phyloP scores from a whole-genome alignment of 1,284 basidiomycete genomes.

The Moesziomyces antarcticus region DNA sequence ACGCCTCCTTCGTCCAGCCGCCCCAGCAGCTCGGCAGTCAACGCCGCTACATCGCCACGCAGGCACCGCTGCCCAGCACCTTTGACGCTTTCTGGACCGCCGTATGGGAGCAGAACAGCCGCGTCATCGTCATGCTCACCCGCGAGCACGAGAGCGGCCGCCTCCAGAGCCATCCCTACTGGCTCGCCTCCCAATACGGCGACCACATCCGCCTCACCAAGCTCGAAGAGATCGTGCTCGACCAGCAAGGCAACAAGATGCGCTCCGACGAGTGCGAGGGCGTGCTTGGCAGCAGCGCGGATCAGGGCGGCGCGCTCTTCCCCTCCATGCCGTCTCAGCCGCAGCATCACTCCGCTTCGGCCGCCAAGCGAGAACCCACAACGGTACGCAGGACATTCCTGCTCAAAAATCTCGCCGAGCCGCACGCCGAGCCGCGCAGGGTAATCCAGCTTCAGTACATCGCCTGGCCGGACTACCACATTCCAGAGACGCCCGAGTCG shows the following conservation, averaged over 20 bases:
- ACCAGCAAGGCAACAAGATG: slow-evolving; percentile 36
- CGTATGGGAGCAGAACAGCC: slow-evolving; percentile 72
- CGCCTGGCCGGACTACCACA: slow-evolving; percentile 66
- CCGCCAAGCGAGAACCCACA: slow-evolving; percentile 16
- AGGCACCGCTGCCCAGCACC: slow-evolving; percentile 90
- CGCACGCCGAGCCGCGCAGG: slow-evolving; percentile 24
- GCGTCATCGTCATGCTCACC: slow-evolving; percentile 80
- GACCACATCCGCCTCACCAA: slow-evolving; percentile 37
- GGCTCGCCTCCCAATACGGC: slow-evolving; percentile 82
- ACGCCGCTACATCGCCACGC: slow-evolving; percentile 90
- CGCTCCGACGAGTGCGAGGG: slow-evolving; percentile 26
- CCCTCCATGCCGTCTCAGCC: slow-evolving; percentile 33
- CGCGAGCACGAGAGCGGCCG: slow-evolving; percentile 87
- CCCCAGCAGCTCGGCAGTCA: slow-evolving; percentile 47
- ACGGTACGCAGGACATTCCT: slow-evolving; percentile 53
- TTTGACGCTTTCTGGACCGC: slow-evolving; percentile 92
- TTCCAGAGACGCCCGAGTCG: slow-evolving; percentile 57
- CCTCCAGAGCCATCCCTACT: slow-evolving; percentile 92
- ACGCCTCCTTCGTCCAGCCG: slow-evolving; percentile 62
- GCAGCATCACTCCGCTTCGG: slow-evolving; percentile 6
- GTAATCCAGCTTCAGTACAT: slow-evolving; percentile 64
- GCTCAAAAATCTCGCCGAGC: slow-evolving; percentile 36
- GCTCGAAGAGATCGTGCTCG: slow-evolving; percentile 51
- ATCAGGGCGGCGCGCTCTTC: slow-evolving; percentile 43
- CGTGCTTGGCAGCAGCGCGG: slow-evolving; percentile 9